Evolutionary conservation across 768 basidiomycete genomes (phyloP).

Genomic region (Leucocoprinus leucothites): DNA sequence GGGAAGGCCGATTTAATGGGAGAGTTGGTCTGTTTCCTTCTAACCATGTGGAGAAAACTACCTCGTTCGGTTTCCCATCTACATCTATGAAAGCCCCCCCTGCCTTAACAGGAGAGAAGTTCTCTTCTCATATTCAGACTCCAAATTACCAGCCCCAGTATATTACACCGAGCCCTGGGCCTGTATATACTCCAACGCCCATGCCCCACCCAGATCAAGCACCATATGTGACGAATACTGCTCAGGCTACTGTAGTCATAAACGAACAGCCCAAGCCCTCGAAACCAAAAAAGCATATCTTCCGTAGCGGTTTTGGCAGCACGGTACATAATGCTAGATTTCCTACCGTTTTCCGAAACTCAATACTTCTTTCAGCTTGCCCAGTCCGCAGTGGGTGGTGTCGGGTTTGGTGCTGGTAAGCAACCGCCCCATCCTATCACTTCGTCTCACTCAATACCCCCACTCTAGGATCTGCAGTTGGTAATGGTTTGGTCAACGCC

Average conservation of each 20-base stretch:
- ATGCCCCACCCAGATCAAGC: conserved; percentile 20
- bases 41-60: conserved; percentile 61
- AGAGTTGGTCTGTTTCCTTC: conserved; percentile 73
- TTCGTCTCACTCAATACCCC: not conserved
- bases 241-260: conserved; percentile 17
- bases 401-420: conserved; percentile 72
- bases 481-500: conserved; percentile 41
- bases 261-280: conserved; percentile 25
- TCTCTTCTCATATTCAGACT: not conserved
- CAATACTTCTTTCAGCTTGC: conserved; percentile 35
- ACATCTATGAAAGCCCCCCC: conserved; percentile 12
- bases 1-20: conserved; percentile 68
- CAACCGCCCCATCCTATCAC: not conserved
- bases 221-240: conserved; percentile 13
- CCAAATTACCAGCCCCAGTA: conserved; percentile 14
- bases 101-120: conserved; percentile 11
- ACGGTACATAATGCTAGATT: conserved; percentile 34
- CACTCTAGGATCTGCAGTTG: conserved; percentile 39
- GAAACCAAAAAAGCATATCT: conserved; percentile 49
- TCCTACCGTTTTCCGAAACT: not conserved
- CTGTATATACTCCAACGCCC: conserved; percentile 21
- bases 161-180: conserved; percentile 11
- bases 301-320: conserved; percentile 44
- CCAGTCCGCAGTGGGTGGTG: conserved; percentile 58
- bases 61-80: conserved; percentile 16